Evolutionary conservation across 1,139 yeast species (phyloP), one percentile per base, ranked within the genome.

Genomic region (Nadsonia commutata): DNA sequence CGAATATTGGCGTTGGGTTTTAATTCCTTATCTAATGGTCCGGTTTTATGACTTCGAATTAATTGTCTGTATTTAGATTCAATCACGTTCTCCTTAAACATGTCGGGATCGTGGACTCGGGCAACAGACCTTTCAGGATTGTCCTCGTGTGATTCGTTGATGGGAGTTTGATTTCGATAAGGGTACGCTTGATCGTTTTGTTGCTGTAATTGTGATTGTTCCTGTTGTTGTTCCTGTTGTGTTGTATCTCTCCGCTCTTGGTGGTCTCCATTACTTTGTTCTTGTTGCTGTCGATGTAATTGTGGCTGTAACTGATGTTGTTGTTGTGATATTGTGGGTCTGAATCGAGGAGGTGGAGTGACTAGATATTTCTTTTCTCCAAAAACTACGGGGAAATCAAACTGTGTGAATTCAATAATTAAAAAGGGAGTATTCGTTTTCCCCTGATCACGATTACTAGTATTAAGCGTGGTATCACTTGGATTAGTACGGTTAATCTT

Each of bases 1-100:
- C 96, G 68, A 37, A 80, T 68, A 53, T 79, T 81, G 1, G 95
- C 82, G 18, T 93, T 80, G 1, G 98, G 98, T 54, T 88, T 86
- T 43, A 84, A 67, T 47, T 86, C 95, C 52, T 77, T 79, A 57
- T 88, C 97, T 31, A 84, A 62, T 22, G 82, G 72, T 1, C 86
- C 74, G 45, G 80, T 75, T 52, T 83, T 80, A 55, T 82, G 84
- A 42, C 83, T 76, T 60, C 97, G 78, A 51, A 86, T 94, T 42
- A 90, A 62, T 48, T 80, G 76, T 51, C 94, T 76, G 56, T 81
- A 85, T 57, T 90, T 93, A 49, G 78, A 72, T 56, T 90, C 98
- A 18, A 90, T 79, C 0, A 95, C 95, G 53, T 86, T 94, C 47
- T 71, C 75, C 16, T 68, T 63, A 47, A 66, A 68, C 52, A 73